phyloP scores from a whole-genome alignment of 805 yeast species.

The Candida takata region DNA sequence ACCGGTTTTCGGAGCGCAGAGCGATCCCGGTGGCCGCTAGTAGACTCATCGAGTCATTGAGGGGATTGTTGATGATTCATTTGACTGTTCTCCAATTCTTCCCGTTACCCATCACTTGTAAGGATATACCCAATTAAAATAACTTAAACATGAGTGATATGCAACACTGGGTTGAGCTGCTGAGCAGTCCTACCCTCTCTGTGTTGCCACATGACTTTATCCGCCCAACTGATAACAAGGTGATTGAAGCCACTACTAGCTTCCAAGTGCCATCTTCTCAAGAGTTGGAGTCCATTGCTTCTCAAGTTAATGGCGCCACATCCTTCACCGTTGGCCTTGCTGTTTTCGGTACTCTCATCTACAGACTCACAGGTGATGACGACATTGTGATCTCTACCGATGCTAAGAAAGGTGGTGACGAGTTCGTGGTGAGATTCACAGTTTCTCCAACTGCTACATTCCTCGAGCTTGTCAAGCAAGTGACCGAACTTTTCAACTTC shows the following conservation, averaged over 20 bases:
- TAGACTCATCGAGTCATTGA: neutral
- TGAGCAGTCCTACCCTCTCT: conserved; percentile 79
- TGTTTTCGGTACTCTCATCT: conserved; percentile 61
- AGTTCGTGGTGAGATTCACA: conserved; percentile 56
- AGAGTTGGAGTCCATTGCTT: conserved; percentile 17
- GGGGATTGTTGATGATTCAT: neutral
- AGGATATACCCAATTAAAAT: neutral
- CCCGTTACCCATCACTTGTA: neutral
- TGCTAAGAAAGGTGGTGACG: conserved; percentile 29
- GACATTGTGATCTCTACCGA: conserved; percentile 84
- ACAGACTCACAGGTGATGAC: conserved; percentile 88
- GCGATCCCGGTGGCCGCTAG: neutral
- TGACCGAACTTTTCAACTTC: conserved; percentile 34
- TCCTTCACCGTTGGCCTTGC: conserved; percentile 53
- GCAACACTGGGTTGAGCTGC: conserved; percentile 54
- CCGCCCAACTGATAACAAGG: conserved; percentile 62
- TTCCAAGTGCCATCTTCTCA: conserved; percentile 27
- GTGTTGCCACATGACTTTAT: conserved; percentile 84
- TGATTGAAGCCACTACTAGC: conserved; percentile 52
- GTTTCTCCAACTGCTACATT: conserved; percentile 53
- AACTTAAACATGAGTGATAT: conserved; percentile 20
- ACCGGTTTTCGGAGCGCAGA: neutral
- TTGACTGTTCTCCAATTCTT: neutral
- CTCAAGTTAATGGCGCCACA: conserved; percentile 20
- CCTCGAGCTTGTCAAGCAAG: conserved; percentile 40